Evolutionary conservation across 192 early-diverging fungal genomes (phyloP).

Genomic region (Backusella tarrabulga): DNA sequence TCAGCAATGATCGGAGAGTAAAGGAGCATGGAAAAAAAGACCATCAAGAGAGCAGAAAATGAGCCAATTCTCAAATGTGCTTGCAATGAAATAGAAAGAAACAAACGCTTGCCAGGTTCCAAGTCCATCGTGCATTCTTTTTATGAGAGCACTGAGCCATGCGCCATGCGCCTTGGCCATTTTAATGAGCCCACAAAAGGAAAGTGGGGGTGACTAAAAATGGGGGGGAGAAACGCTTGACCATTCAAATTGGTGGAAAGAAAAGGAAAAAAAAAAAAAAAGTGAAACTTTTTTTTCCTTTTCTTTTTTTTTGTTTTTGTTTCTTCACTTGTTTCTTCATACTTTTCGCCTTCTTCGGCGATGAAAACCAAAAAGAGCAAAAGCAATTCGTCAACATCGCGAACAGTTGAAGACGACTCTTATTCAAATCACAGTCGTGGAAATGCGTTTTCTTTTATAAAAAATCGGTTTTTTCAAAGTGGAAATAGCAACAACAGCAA

Average conservation of each 20-base stretch:
- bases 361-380: conserved; percentile 22
- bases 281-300: neutral
- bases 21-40: too few relatives aligned
- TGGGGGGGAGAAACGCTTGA: neutral
- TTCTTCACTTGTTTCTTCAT: neutral
- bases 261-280: neutral
- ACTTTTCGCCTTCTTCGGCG: neutral
- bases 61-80: too few relatives aligned
- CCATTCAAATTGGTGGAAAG: neutral
- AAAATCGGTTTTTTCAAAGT: conserved; percentile 14
- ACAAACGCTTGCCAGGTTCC: too few relatives aligned
- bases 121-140: too few relatives aligned
- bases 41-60: too few relatives aligned
- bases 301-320: neutral
- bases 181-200: neutral
- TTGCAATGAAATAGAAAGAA: too few relatives aligned
- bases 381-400: neutral
- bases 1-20: too few relatives aligned
- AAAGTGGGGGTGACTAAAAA: neutral
- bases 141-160: too few relatives aligned
- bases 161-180: too few relatives aligned
- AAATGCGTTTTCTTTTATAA: conserved; percentile 15
- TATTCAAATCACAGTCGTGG: neutral
- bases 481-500: neutral
- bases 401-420: neutral